Percentiles rank a stretch among this genome's conserved stretches.
Conservation (phyloP, 345 rosid species). For the Microthlaspi erraticum region DNA sequence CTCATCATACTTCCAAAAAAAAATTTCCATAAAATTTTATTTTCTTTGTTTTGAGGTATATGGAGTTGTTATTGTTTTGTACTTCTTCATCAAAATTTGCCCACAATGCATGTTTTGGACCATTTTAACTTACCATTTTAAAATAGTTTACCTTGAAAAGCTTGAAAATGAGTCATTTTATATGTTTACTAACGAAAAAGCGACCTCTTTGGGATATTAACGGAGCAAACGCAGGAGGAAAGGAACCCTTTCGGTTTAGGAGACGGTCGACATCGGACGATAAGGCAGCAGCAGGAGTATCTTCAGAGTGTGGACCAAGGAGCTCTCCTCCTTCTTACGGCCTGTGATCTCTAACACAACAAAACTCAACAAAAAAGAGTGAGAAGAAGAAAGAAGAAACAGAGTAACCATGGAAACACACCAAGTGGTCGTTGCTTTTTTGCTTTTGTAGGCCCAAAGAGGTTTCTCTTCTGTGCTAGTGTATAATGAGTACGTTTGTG, state of each 20-base stretch:
- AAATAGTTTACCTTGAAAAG: too few relatives aligned
- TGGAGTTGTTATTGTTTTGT: too few relatives aligned
- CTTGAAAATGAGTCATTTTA: background rate
- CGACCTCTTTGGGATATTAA: conserved; percentile 35
- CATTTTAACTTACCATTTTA: too few relatives aligned
- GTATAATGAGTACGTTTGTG: conserved; percentile 16
- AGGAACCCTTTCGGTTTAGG: conserved; percentile 80
- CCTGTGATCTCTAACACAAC: conserved; percentile 60
- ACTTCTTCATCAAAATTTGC: too few relatives aligned
- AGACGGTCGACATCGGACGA: conserved; percentile 83
- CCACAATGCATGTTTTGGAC: too few relatives aligned
- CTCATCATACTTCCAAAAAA: too few relatives aligned
- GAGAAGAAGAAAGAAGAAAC: background rate
- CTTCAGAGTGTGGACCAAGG: conserved; percentile 66
- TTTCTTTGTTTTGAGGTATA: too few relatives aligned
- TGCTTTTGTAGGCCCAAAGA: conserved; percentile 28
- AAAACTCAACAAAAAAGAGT: background rate
- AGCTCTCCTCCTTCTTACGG: conserved; percentile 80
- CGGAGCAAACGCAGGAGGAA: conserved; percentile 66
- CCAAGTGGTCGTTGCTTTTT: conserved; percentile 21
- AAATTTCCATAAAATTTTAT: too few relatives aligned
- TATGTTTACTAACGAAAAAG: conserved; percentile 35
- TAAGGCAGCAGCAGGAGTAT: conserved; percentile 50
- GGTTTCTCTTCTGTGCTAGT: conserved; percentile 13
- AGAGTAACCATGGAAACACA: conserved; percentile 4